These are phyloP conservation scores for Chaetomium sp. DNA, from an alignment of 2,329 filamentous ascomycete genomes.

Conservation along the genomic window DNA sequence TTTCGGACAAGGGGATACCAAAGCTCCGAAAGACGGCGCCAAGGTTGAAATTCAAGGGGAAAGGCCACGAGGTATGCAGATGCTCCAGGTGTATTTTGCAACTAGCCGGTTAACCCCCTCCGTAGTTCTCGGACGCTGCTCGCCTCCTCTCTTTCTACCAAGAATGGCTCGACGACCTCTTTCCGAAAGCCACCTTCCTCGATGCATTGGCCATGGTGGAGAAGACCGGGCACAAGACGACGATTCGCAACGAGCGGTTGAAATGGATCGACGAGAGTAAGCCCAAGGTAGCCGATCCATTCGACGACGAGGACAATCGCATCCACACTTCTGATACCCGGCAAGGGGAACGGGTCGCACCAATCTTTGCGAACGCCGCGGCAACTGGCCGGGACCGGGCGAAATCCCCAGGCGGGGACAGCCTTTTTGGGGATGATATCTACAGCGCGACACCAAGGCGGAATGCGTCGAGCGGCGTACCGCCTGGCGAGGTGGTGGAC, in stretches of 20 bases:
- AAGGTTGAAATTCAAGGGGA: constrained; percentile 76
- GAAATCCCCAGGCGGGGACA: constrained; percentile 30
- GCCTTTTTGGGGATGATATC: constrained; percentile 44
- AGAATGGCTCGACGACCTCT: constrained; percentile 93
- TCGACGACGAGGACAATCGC: constrained; percentile 29
- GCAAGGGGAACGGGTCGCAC: constrained; percentile 31
- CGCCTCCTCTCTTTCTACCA: constrained; percentile 86
- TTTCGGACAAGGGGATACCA: constrained; percentile 77
- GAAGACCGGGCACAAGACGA: constrained; percentile 81
- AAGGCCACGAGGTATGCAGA: constrained; percentile 72
- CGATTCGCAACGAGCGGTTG: constrained; percentile 65
- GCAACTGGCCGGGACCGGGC: constrained; percentile 20
- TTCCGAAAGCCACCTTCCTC: constrained; percentile 87
- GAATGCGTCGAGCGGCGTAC: constrained; percentile 7
- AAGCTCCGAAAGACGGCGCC: constrained; percentile 67
- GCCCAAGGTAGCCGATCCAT: constrained; percentile 35
- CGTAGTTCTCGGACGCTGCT: constrained; percentile 74
- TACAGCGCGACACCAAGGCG: constrained; percentile 47
- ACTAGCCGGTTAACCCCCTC: background rate
- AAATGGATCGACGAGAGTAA: constrained; percentile 79
- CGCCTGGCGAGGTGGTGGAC: constrained; percentile 1
- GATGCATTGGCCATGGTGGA: constrained; percentile 89
- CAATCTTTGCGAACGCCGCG: constrained; percentile 32
- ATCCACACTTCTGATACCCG: constrained; percentile 22
- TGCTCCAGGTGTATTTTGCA: background rate